Base-by-base conservation (phyloP, 2,329 filamentous ascomycete genomes). In the Ophiognomonia clavigignenti-juglandacearum region DNA sequence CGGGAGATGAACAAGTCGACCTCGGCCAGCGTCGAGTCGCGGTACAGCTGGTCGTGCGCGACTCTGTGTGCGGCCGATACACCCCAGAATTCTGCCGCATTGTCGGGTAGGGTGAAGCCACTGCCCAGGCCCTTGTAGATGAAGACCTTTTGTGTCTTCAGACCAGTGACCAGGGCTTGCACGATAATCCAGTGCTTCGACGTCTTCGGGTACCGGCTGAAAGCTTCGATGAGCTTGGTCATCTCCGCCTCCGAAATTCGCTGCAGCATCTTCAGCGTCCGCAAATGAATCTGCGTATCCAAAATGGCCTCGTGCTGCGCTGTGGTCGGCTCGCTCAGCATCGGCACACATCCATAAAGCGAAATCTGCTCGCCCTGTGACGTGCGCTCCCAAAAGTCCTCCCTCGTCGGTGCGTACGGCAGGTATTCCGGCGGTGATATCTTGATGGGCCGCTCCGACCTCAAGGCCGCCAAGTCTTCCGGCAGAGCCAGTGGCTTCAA, bases 1-100 rank as follows among this genome's bases (percentile, higher is more conserved):
- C 60, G 56, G 2, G 65, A 68, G 24, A 68, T 55, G 49, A 61
- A 67, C n/a, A 68, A 60, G 48, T 65, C 59, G 16, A 65, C 36
- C 48, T 18, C 50, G 22, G 13, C 29, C 43, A n/a, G 41, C 16
- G 26, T 44, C 42, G 14, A 48, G 18, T 54, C 56, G 4, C 53
- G 53, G 9, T 39, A 14, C 9, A 37, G 19, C 14, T 38, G 35
- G 31, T 38, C 46, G 24, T 43, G 42, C 4, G 42, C 26, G 14
- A 40, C 43, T 4, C 18, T 39, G 31, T 39, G 53, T 11, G 43
- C 50, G 3, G 46, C 47, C 11, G 63, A 60, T 16, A 67, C 54
- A 10, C 62, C 64, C 65, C 64, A 68, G 43, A 67, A 64, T 39
- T 61, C 57, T 6, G 51, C 57, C 11, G 55, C 53, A 3, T 61